These are phyloP conservation scores for Xylaria intraflava DNA, from an alignment of 495 filamentous ascomycete genomes.

Conservation along the genomic window DNA sequence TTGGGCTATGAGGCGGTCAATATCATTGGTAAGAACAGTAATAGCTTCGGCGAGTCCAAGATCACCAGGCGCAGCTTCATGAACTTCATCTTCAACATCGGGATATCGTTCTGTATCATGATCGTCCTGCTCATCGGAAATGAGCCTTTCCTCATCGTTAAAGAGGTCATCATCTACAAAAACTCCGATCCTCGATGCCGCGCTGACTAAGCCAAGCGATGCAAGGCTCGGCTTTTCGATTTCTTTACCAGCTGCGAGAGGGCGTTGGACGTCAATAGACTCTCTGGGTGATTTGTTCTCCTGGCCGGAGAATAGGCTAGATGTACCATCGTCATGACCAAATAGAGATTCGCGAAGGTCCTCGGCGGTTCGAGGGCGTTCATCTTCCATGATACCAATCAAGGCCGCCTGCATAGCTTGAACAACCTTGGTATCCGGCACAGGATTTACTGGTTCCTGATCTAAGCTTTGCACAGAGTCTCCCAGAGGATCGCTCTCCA, in stretches of 20 bases:
- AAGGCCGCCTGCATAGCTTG: slow-evolving; percentile 91
- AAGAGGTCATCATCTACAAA: slow-evolving; percentile 93
- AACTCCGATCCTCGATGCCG: slow-evolving; percentile 73
- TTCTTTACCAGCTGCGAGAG: slow-evolving; percentile 36
- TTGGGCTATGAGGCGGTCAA: slow-evolving; percentile 81
- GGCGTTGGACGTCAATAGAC: slow-evolving; percentile 48
- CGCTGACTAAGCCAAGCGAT: slow-evolving; percentile 81
- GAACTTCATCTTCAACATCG: slow-evolving; percentile 72
- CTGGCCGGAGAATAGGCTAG: slow-evolving; percentile 42
- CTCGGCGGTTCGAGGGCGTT: slow-evolving; percentile 51
- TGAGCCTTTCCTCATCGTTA: slow-evolving; percentile 78
- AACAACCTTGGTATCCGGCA: slow-evolving; percentile 58
- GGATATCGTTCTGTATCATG: slow-evolving; percentile 53
- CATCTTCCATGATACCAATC: slow-evolving; percentile 87
- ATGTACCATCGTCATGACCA: slow-evolving; percentile 45
- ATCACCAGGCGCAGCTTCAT: slow-evolving; percentile 93
- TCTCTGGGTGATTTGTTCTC: slow-evolving; percentile 43
- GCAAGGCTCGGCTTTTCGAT: slow-evolving; percentile 75
- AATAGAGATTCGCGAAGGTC: slow-evolving; percentile 54
- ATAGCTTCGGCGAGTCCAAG: slow-evolving; percentile 91
- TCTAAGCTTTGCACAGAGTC: slow-evolving; percentile 51
- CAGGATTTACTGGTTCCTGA: slow-evolving; percentile 32
- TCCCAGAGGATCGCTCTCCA: slow-evolving; percentile 44
- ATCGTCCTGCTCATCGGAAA: slow-evolving; percentile 80
- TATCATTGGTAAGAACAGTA: slow-evolving; percentile 72